Evolutionary conservation across 2,329 filamentous ascomycete species (phyloP).

Genomic region (Cordyceps cateniannulata): DNA sequence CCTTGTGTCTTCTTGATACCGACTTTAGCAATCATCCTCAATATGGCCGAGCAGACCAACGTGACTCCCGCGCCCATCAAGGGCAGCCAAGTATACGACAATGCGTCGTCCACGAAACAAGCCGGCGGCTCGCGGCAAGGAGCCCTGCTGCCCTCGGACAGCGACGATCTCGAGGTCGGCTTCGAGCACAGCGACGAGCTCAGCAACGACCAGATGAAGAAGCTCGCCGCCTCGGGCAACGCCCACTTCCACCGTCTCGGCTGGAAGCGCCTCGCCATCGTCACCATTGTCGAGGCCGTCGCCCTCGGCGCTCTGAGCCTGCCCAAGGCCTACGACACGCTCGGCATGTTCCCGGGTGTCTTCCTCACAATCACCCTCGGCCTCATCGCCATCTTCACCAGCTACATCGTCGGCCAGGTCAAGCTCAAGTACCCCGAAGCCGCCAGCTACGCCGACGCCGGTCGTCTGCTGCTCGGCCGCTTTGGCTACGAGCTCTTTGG

Average conservation of each 20-base stretch:
- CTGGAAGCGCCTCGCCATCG: slow-evolving; percentile 44
- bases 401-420: slow-evolving; percentile 19
- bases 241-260: slow-evolving; percentile 41
- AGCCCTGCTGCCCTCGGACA: background rate
- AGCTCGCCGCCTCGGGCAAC: slow-evolving; percentile 33
- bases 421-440: slow-evolving; percentile 44
- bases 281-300: slow-evolving; percentile 45
- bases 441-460: slow-evolving; percentile 57
- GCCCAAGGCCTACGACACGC: slow-evolving; percentile 35
- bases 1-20: no score
- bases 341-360: slow-evolving; percentile 29
- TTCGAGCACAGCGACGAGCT: slow-evolving; percentile 21
- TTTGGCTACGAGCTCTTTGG: slow-evolving; percentile 52
- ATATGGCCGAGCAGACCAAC: background rate
- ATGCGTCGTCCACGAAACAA: background rate
- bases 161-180: slow-evolving; percentile 27
- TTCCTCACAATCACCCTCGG: slow-evolving; percentile 16
- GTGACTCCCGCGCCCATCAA: background rate
- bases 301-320: slow-evolving; percentile 42
- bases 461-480: slow-evolving; percentile 48
- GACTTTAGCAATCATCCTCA: background rate
- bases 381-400: slow-evolving; percentile 16
- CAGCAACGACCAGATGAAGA: slow-evolving; percentile 24
- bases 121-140: background rate
- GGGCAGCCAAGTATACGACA: background rate